phyloP scores from a whole-genome alignment of 257 asterid genomes.

The Fraxinus anomala region DNA sequence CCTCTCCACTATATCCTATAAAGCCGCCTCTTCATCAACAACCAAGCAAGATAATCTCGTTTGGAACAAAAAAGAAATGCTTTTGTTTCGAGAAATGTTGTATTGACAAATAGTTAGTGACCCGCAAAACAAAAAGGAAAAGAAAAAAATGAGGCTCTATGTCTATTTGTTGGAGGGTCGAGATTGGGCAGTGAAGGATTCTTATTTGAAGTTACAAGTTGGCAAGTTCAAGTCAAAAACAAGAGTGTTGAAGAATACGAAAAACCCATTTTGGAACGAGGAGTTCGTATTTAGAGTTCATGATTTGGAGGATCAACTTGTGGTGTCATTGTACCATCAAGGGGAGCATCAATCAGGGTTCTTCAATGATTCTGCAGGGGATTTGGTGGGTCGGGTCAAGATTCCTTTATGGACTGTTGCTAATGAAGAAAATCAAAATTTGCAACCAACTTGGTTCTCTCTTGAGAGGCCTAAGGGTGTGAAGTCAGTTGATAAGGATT shows the following conservation, averaged over 20 bases:
- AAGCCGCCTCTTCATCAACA: conserved; percentile 29
- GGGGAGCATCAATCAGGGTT: conserved; percentile 55
- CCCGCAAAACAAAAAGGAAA: background rate
- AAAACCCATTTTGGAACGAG: conserved; percentile 77
- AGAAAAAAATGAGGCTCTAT: conserved; percentile 55
- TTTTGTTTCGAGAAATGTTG: conserved; percentile 6
- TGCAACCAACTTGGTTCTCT: conserved; percentile 88
- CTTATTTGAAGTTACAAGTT: conserved; percentile 63
- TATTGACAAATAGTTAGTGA: conserved; percentile 7
- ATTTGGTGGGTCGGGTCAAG: conserved; percentile 65
- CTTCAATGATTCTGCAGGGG: conserved; percentile 47
- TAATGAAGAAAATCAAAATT: conserved; percentile 59
- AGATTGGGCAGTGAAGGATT: conserved; percentile 59
- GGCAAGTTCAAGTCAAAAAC: conserved; percentile 74
- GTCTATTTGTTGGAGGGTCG: conserved; percentile 74
- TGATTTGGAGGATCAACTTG: conserved; percentile 67
- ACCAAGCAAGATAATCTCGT: background rate
- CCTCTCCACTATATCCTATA: conserved; percentile 23
- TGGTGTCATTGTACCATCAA: conserved; percentile 53
- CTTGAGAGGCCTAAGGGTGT: conserved; percentile 48
- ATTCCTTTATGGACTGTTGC: conserved; percentile 68
- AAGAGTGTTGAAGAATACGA: conserved; percentile 49
- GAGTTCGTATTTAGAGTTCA: conserved; percentile 73
- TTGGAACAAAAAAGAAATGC: background rate
- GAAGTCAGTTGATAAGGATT: conserved; percentile 44